These are phyloP conservation scores for Bryopsis sp. DNA, from an alignment of 139 green algal genomes.

Conservation along the genomic window DNA sequence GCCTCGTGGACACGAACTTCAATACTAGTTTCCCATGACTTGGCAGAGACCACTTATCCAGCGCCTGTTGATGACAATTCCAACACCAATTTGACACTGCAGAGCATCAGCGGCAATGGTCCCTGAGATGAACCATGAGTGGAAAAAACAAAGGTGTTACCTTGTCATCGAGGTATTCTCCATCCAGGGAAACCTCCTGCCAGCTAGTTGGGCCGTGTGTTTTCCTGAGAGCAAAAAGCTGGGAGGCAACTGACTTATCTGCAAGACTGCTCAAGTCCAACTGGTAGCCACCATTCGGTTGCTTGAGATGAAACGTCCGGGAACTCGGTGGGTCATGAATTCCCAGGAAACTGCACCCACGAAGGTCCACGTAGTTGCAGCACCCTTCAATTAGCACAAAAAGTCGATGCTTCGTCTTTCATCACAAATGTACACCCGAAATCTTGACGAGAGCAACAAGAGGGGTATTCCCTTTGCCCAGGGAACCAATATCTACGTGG, in stretches of 20 bases:
- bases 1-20: conserved; percentile 1
- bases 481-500: too few relatives aligned
- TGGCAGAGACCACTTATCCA: conserved; percentile 13
- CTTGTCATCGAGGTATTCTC: neutral
- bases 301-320: neutral
- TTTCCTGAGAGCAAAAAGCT: neutral
- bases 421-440: too few relatives aligned
- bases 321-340: neutral
- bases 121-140: neutral
- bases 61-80: too few relatives aligned
- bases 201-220: neutral
- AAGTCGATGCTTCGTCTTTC: neutral
- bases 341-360: conserved; percentile 16
- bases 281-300: neutral
- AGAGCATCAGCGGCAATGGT: neutral
- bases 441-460: too few relatives aligned
- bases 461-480: too few relatives aligned
- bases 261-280: neutral
- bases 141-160: neutral
- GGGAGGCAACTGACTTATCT: neutral
- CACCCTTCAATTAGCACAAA: neutral
- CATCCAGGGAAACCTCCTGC: neutral
- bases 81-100: neutral
- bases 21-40: neutral
- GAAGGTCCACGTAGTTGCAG: conserved; percentile 1